Conservation (phyloP, 495 filamentous ascomycete genomes). For the Gamarada debralockiae region DNA sequence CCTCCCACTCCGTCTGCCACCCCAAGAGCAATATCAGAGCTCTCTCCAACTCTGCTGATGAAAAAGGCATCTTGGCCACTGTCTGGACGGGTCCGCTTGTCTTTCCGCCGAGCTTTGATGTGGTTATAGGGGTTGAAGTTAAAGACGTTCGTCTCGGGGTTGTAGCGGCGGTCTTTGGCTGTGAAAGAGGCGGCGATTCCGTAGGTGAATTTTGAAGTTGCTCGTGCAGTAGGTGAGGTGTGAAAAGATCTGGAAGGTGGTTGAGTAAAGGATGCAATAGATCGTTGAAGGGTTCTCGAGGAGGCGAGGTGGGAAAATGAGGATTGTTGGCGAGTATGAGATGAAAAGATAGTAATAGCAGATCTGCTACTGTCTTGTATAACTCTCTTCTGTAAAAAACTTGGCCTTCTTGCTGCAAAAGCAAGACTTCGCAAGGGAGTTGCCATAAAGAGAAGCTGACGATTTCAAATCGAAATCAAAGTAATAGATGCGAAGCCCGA, state of each 20-base stretch:
- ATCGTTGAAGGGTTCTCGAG: background rate
- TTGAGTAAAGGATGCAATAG: background rate
- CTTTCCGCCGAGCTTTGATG: slow-evolving; percentile 45
- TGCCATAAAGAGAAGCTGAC: slow-evolving; percentile 1
- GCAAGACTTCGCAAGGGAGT: slow-evolving; percentile 11
- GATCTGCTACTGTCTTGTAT: background rate
- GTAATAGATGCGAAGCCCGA: slow-evolving; percentile 13
- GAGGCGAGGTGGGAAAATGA: background rate
- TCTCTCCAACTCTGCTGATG: slow-evolving; percentile 65
- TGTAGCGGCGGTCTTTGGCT: slow-evolving; percentile 72
- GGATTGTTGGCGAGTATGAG: background rate
- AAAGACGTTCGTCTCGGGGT: slow-evolving; percentile 66
- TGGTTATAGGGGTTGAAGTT: slow-evolving; percentile 66
- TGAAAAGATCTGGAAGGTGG: background rate
- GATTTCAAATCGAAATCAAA: too few relatives aligned
- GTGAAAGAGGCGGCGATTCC: slow-evolving; percentile 66
- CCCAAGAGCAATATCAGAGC: slow-evolving; percentile 65
- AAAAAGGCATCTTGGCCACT: slow-evolving; percentile 98
- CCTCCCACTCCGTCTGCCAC: slow-evolving; percentile 95
- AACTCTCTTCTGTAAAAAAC: background rate
- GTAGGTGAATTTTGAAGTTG: slow-evolving; percentile 49
- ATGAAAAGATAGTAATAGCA: background rate
- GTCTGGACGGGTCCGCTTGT: slow-evolving; percentile 58
- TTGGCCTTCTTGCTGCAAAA: slow-evolving; percentile 3
- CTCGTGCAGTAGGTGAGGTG: slow-evolving; percentile 5